Evolutionary conservation across 352 stramenopile species (phyloP), one percentile per base, ranked within the genome.

Genomic region (Chrysophaeum taylorii): DNA sequence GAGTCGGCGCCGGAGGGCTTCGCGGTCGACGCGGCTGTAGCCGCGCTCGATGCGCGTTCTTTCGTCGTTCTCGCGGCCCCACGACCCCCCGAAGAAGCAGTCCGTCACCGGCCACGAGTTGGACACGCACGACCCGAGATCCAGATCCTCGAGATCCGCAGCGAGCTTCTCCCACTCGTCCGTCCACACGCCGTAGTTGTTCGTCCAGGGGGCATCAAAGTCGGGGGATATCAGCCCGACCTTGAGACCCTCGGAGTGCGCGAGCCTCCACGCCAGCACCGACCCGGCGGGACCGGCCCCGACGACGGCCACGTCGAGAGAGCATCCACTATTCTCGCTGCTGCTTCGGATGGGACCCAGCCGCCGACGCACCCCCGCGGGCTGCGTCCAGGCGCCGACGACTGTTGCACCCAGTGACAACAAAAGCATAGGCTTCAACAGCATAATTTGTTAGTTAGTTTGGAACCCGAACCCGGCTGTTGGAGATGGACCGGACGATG

Each of bases 131-230:
- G 23, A 25, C 9, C 43, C 61, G 0, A 75, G 73, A 39, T 70
- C 43, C n/a, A 82, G 61, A 33, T 74, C 68, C n/a, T 75, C 48
- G 53, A 78, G 78, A n/a, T 68, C 38, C 41, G 75, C 66, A 23
- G 72, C 37, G 33, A 89, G 73, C 61, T 78, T 72, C 70, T 89
- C 68, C 87, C 87, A 93, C 79, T 93, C 87, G 74, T 90, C 81
- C 70, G 85, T 66, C 87, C 87, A 93, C 14, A 90, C 84, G 41
- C 87, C 87, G 75, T 91, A 93, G 70, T 90, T 92, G 23, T 83
- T 82, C 41, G 81, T 72, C 84, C 83, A 91, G 60, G 73, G 62
- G 31, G 70, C 57, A 69, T 90, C 81, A 25, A 84, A 81, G 61
- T 83, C 85, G 16, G 78, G 68, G 73, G 89, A 82, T 16, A 86